Conservation (phyloP, 805 yeast species). For the Pichia californica region DNA sequence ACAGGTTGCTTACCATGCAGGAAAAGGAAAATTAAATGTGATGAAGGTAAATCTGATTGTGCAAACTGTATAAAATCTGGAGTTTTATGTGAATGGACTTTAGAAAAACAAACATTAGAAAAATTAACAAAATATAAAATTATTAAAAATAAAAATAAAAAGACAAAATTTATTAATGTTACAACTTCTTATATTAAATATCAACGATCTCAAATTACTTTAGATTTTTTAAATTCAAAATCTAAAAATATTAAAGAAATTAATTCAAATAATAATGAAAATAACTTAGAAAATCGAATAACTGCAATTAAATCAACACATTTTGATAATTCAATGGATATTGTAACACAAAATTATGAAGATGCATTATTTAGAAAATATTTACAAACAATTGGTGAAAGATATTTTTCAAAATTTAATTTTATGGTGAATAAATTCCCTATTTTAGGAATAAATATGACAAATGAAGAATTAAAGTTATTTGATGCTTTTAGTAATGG, state of each 20-base stretch:
- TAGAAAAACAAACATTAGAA: neutral
- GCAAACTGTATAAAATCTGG: neutral
- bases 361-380: neutral
- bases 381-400: neutral
- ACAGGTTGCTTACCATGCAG: neutral
- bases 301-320: no score
- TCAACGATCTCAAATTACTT: no score
- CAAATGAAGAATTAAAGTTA: constrained; percentile 15
- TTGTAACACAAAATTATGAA: neutral
- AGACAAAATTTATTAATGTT: neutral
- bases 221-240: no score
- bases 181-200: neutral
- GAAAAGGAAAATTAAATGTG: neutral
- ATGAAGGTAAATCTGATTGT: neutral
- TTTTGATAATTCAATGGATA: no score
- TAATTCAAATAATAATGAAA: no score
- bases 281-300: no score
- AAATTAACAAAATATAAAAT: neutral
- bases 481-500: constrained; percentile 32
- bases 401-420: neutral
- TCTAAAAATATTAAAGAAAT: no score
- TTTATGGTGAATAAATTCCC: neutral
- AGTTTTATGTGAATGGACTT: neutral
- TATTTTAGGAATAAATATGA: neutral
- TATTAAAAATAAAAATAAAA: neutral